A percentile compares a stretch with the other conserved stretches of the same genome.
These are phyloP conservation scores for Claviceps digitariae DNA, from an alignment of 2,329 filamentous ascomycete genomes.

Conservation along the genomic window DNA sequence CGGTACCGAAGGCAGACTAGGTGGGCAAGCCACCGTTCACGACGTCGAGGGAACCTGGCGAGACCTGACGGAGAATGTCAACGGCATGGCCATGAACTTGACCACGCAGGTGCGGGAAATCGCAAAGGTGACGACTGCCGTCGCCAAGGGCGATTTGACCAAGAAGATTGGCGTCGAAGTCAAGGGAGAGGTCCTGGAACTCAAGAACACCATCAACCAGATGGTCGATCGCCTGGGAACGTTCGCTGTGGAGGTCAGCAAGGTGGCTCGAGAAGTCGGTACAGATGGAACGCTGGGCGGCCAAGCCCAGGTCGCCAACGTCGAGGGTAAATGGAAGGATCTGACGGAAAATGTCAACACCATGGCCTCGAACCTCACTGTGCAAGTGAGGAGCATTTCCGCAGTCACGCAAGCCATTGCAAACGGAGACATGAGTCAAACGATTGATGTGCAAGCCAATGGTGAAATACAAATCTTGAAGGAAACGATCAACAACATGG, in stretches of 20 bases:
- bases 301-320: conserved; percentile 85
- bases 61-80: conserved; percentile 88
- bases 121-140: conserved; percentile 88
- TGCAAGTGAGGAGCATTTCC: conserved; percentile 79
- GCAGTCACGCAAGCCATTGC: conserved; percentile 91
- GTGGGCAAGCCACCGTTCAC: conserved; percentile 89
- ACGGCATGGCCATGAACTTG: conserved; percentile 96
- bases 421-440: conserved; percentile 88
- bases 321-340: conserved; percentile 97
- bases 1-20: conserved; percentile 86
- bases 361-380: conserved; percentile 55
- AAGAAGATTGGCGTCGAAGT: conserved; percentile 94
- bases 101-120: conserved; percentile 97
- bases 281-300: conserved; percentile 91
- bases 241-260: conserved; percentile 93
- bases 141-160: conserved; percentile 85
- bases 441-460: conserved; percentile 88
- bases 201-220: conserved; percentile 97
- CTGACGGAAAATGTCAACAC: conserved; percentile 83
- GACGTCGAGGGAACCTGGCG: conserved; percentile 97
- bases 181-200: conserved; percentile 81
- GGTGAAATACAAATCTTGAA: conserved; percentile 91
- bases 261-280: conserved; percentile 88
- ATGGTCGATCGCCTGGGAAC: conserved; percentile 97
- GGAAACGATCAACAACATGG: conserved; percentile 98